Evolutionary conservation across 805 yeast species (phyloP).

Genomic region (Teunomyces atbi): DNA sequence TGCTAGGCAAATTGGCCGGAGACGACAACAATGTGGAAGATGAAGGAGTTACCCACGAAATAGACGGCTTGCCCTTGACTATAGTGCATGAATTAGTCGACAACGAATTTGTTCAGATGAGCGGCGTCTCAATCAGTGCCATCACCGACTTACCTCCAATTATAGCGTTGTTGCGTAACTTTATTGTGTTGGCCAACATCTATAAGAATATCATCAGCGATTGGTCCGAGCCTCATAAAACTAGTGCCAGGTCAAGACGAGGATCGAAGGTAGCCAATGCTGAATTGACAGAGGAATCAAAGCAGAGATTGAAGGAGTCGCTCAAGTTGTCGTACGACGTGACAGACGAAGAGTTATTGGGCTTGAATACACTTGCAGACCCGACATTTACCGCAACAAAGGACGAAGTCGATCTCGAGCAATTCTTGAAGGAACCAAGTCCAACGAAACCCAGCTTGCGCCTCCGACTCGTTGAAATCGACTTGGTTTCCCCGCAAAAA

Average conservation of each 20-base stretch:
- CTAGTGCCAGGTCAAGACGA: conserved; percentile 3
- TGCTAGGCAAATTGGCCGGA: conserved; percentile 8
- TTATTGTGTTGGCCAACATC: conserved; percentile 25
- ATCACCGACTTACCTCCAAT: conserved; percentile 24
- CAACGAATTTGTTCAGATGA: conserved; percentile 19
- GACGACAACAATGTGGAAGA: conserved; percentile 2
- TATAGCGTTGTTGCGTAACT: conserved; percentile 32
- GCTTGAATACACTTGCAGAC: conserved; percentile 30
- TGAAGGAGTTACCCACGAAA: conserved; percentile 2
- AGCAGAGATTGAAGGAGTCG: conserved; percentile 31
- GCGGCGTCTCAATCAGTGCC: conserved; percentile 20
- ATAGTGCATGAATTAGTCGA: background rate
- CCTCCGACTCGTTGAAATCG: conserved; percentile 22
- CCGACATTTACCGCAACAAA: conserved; percentile 15
- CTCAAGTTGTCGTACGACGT: conserved; percentile 35
- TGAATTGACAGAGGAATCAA: conserved; percentile 21
- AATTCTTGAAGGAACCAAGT: conserved; percentile 20
- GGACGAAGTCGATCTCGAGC: conserved; percentile 19
- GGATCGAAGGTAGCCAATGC: conserved; percentile 8
- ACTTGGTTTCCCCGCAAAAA: conserved; percentile 18
- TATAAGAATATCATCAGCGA: conserved; percentile 2
- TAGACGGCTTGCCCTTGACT: background rate
- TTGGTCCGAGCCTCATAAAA: background rate
- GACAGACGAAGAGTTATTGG: conserved; percentile 38
- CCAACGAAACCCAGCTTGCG: conserved; percentile 9